Conservation (phyloP, 139 green algal genomes). For the Penium margaritaceum region DNA sequence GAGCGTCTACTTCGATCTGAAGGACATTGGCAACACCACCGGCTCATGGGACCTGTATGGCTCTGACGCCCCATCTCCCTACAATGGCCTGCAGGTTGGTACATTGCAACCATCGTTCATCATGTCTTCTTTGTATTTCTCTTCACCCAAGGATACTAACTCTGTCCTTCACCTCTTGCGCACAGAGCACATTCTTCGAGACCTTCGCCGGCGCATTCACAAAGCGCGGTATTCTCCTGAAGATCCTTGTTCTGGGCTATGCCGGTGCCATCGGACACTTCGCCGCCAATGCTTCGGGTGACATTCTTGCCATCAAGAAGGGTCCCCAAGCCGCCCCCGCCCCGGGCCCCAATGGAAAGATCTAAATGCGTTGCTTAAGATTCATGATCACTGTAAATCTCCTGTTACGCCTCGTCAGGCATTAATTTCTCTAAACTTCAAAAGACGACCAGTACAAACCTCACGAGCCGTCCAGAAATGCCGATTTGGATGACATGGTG, state of each 20-base stretch:
- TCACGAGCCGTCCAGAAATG: too few species aligned
- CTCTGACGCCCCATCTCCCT: conserved; percentile 15
- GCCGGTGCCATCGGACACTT: conserved; percentile 61
- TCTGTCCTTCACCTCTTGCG: too few species aligned
- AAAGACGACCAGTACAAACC: too few species aligned
- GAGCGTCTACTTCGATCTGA: conserved; percentile 49
- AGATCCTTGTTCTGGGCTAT: conserved; percentile 66
- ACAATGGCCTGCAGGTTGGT: conserved; percentile 43
- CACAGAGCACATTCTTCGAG: conserved; percentile 89
- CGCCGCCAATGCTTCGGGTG: conserved; percentile 70
- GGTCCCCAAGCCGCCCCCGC: conserved; percentile 63
- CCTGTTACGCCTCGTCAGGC: too few species aligned
- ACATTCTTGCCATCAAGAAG: conserved; percentile 81
- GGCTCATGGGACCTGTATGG: conserved; percentile 50
- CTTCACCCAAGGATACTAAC: too few species aligned
- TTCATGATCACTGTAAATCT: too few species aligned
- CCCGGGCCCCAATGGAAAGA: conserved; percentile 50
- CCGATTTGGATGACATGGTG: too few species aligned
- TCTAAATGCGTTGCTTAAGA: conserved; percentile 40
- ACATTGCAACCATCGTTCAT: too few species aligned
- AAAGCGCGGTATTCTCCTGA: conserved; percentile 74
- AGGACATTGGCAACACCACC: conserved; percentile 50
- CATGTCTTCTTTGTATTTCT: too few species aligned
- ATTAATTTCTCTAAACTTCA: too few species aligned
- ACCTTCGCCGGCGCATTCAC: conserved; percentile 67